Percentiles rank a stretch among this genome's conserved stretches.
These are phyloP conservation scores for Eucalyptus caleyi DNA, from an alignment of 345 rosid genomes.

Conservation along the genomic window DNA sequence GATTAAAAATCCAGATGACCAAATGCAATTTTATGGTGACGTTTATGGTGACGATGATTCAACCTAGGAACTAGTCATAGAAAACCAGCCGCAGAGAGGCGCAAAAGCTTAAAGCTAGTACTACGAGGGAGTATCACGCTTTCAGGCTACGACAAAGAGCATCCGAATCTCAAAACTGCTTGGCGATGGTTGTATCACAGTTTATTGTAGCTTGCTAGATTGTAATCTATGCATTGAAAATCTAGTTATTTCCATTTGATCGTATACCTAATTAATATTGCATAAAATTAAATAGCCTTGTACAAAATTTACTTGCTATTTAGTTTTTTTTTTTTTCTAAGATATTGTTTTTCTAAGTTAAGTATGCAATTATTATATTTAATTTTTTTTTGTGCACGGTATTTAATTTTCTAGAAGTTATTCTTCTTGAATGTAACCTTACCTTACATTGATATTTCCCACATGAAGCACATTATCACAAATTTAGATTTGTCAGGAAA, in stretches of 20 bases:
- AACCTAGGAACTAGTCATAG: neutral
- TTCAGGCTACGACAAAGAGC: neutral
- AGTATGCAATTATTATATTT: neutral
- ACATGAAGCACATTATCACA: neutral
- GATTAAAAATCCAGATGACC: neutral
- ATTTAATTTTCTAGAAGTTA: neutral
- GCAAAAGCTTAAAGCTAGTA: neutral
- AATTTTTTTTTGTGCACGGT: neutral
- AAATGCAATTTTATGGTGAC: neutral
- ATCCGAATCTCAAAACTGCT: neutral
- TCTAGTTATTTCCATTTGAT: neutral
- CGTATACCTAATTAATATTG: neutral
- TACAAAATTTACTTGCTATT: neutral
- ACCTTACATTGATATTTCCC: neutral
- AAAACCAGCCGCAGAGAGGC: neutral
- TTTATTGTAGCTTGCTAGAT: neutral
- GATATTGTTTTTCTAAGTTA: neutral
- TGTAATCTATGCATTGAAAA: neutral
- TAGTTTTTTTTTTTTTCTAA: neutral
- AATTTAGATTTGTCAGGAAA: neutral
- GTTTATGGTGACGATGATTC: rapidly evolving
- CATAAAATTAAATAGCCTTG: neutral
- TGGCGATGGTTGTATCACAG: neutral
- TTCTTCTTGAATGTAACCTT: neutral
- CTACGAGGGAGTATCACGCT: neutral